Conservation (phyloP, 805 yeast genomes). For the Candida maesae region DNA sequence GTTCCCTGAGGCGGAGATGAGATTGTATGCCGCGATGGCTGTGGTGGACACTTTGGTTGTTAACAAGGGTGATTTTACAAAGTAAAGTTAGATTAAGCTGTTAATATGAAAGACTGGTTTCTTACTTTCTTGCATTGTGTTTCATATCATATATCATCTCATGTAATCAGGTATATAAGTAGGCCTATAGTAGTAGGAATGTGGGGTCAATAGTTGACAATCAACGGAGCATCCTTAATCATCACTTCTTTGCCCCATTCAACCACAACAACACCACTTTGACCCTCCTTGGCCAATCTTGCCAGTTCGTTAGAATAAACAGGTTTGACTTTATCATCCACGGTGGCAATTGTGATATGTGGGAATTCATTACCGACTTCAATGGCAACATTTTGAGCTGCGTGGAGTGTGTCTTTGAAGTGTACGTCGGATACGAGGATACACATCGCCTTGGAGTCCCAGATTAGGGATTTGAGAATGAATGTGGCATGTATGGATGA, state of each 20-base stretch:
- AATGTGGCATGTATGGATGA: conserved; percentile 32
- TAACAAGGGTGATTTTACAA: conserved; percentile 63
- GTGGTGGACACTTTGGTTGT: conserved; percentile 86
- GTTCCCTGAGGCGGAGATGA: conserved; percentile 93
- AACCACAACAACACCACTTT: conserved; percentile 9
- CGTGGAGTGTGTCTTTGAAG: conserved; percentile 8
- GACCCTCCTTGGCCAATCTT: conserved; percentile 12
- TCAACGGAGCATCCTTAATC: conserved; percentile 10
- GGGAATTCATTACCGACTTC: conserved; percentile 41
- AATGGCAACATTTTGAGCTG: conserved; percentile 16
- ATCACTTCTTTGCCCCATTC: conserved; percentile 9
- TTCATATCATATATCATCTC: no score
- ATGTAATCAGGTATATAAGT: no score
- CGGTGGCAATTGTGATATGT: conserved; percentile 76
- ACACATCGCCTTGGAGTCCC: conserved; percentile 52
- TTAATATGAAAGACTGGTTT: no score
- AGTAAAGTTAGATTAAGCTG: no score
- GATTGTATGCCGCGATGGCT: conserved; percentile 94
- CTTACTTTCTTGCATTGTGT: no score
- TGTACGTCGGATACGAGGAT: conserved; percentile 38
- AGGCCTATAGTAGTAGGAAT: no score
- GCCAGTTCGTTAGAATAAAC: conserved; percentile 47
- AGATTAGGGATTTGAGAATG: conserved; percentile 40
- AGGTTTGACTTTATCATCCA: conserved; percentile 41
- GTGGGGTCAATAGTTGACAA: conserved; percentile 18